Evolutionary conservation across 1,139 yeast species (phyloP).

Genomic region (Candida sojae): DNA sequence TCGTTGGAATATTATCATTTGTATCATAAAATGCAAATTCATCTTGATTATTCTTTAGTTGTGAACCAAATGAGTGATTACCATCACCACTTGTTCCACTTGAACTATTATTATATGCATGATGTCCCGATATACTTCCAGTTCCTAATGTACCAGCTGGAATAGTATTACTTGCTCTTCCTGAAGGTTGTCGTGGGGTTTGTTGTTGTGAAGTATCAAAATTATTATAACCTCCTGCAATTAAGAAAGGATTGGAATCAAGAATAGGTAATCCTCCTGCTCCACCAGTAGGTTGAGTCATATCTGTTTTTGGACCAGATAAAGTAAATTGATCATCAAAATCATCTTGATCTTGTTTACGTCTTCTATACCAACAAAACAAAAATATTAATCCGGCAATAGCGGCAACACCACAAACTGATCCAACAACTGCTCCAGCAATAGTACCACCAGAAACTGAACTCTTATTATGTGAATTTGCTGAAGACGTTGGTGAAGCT

Average conservation of each 20-base stretch:
- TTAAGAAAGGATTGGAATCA: constrained; percentile 24
- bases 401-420: constrained; percentile 50
- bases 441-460: constrained; percentile 63
- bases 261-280: constrained; percentile 8
- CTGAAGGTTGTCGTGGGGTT: constrained; percentile 5
- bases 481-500: constrained; percentile 17
- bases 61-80: constrained; percentile 14
- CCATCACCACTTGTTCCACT: constrained; percentile 16
- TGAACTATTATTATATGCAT: constrained; percentile 14
- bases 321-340: constrained; percentile 40
- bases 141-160: constrained; percentile 3
- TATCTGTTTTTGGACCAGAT: constrained; percentile 30
- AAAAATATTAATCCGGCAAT: constrained; percentile 40
- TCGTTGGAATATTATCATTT: constrained; percentile 5
- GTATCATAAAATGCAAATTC: constrained; percentile 11
- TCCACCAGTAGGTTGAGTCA: constrained; percentile 8
- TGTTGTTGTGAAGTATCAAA: constrained; percentile 17
- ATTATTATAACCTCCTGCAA: constrained; percentile 17
- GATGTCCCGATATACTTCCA: constrained; percentile 5
- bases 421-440: constrained; percentile 73
- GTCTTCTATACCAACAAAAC: constrained; percentile 43
- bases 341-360: constrained; percentile 36
- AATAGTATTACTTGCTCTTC: neutral
- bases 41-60: constrained; percentile 5
- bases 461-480: constrained; percentile 15